Conservation (phyloP, 2,329 filamentous ascomycete species). For the Mariannaea elegans region DNA sequence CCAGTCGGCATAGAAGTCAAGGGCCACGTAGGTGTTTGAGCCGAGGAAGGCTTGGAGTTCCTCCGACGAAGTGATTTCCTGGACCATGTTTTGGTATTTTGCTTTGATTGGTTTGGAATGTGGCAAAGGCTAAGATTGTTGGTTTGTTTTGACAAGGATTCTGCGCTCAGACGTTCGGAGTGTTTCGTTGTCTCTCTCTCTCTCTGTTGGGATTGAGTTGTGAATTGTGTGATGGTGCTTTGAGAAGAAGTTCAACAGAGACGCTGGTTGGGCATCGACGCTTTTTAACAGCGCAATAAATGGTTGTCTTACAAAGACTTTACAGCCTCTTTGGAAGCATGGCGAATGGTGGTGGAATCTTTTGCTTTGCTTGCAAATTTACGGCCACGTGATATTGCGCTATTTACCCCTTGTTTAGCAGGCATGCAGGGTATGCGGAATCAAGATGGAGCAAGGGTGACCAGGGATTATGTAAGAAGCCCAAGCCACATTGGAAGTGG, state of each 20-base stretch:
- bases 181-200: background rate
- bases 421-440: no score
- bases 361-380: constrained; percentile 30
- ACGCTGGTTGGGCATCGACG: background rate
- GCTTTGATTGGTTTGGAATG: background rate
- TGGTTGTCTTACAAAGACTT: constrained; percentile 13
- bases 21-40: constrained; percentile 51
- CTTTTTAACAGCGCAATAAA: constrained; percentile 7
- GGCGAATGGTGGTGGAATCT: constrained; percentile 31
- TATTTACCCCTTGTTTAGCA: constrained; percentile 26
- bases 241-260: background rate
- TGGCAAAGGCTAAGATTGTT: background rate
- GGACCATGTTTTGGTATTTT: constrained; percentile 32
- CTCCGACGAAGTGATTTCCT: constrained; percentile 41
- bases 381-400: constrained; percentile 32
- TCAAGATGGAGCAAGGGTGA: background rate
- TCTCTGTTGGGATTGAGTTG: background rate
- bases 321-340: constrained; percentile 26
- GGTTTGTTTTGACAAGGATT: background rate
- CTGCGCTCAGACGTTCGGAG: background rate
- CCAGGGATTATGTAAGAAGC: constrained; percentile 5
- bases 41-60: constrained; percentile 51
- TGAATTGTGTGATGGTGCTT: background rate
- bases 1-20: constrained; percentile 63
- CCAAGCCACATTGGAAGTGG: background rate